These are phyloP conservation scores for Ustilago nuda DNA, from an alignment of 1,284 basidiomycete genomes.

Conservation along the genomic window DNA sequence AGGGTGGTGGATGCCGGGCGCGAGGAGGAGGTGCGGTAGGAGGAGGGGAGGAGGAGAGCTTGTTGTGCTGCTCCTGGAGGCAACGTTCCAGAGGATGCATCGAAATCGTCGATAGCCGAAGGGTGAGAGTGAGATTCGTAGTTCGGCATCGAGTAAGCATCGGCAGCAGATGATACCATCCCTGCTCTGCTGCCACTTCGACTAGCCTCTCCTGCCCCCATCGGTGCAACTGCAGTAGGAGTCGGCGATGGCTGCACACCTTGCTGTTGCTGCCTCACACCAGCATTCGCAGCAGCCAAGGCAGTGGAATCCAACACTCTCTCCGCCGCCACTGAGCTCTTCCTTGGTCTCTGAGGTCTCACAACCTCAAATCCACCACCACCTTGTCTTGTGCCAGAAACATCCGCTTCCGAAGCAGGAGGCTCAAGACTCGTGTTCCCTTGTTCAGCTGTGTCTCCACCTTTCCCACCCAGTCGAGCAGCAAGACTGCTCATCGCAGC, in stretches of 20 bases:
- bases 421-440: constrained; percentile 46
- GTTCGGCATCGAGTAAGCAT: constrained; percentile 24
- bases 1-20: constrained; percentile 11
- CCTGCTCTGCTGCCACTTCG: constrained; percentile 10
- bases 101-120: constrained; percentile 17
- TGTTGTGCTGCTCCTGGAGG: constrained; percentile 44
- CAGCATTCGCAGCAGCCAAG: constrained; percentile 28
- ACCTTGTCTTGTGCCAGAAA: constrained; percentile 22
- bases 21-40: constrained; percentile 14
- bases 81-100: constrained; percentile 36
- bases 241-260: constrained; percentile 14
- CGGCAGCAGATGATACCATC: constrained; percentile 21
- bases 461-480: constrained; percentile 26
- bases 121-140: constrained; percentile 4
- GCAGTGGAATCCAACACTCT: constrained; percentile 39
- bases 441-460: constrained; percentile 21
- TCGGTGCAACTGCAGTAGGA: constrained; percentile 16
- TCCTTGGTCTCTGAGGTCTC: constrained; percentile 36
- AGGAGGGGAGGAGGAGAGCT: constrained; percentile 34
- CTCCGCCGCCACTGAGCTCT: constrained; percentile 30
- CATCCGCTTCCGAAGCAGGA: constrained; percentile 37
- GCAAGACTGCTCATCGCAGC: constrained; percentile 45
- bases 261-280: background rate
- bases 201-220: constrained; percentile 2
- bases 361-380: constrained; percentile 56